phyloP scores from a whole-genome alignment of 2,329 filamentous ascomycete species.

The Mycosphaerella sp. region DNA sequence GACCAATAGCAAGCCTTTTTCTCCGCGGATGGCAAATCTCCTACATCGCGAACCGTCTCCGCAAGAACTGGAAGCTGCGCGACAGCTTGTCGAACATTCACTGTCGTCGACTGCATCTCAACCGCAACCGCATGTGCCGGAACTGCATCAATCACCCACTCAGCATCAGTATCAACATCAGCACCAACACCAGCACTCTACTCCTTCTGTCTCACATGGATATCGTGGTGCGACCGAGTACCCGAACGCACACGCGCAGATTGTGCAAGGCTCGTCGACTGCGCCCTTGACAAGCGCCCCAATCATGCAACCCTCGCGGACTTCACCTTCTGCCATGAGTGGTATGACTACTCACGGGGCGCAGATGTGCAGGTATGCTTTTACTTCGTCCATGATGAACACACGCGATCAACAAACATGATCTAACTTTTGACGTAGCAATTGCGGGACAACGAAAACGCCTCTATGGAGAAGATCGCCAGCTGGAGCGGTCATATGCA shows the following conservation, averaged over 20 bases:
- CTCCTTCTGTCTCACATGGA: background rate
- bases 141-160: conserved; percentile 9
- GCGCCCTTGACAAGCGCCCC: conserved; percentile 1
- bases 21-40: conserved; percentile 18
- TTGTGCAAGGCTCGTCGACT: background rate
- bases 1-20: conserved; percentile 14
- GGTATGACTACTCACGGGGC: conserved; percentile 34
- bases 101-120: too few relatives aligned
- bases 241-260: background rate
- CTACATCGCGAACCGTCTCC: conserved; percentile 37
- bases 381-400: background rate
- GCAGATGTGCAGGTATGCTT: conserved; percentile 64
- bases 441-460: conserved; percentile 89
- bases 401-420: background rate
- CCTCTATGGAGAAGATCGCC: conserved; percentile 92
- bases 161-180: conserved; percentile 6
- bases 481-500: conserved; percentile 90
- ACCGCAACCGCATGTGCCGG: conserved; percentile 25
- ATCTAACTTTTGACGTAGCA: conserved; percentile 50
- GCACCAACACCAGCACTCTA: conserved; percentile 1
- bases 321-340: conserved; percentile 11
- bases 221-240: conserved; percentile 7
- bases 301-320: conserved; percentile 9
- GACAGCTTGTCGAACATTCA: conserved; percentile 44
- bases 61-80: conserved; percentile 46